phyloP scores from a whole-genome alignment of 345 rosid genomes.

The Melaleuca alternifolia region DNA sequence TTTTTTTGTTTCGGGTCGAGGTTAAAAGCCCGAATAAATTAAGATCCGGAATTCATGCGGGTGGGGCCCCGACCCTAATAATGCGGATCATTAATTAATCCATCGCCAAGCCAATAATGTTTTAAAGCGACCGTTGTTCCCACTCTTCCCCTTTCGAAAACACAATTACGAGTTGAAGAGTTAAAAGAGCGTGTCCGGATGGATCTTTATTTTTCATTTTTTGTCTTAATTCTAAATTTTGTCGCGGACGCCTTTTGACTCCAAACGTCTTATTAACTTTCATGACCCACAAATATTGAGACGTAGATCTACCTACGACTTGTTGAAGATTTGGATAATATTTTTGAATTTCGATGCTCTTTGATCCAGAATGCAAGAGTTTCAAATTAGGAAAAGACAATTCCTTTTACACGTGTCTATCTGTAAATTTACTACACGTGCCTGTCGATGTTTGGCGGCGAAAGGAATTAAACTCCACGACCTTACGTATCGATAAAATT shows the following conservation, averaged over 20 bases:
- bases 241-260: background rate
- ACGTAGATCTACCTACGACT: background rate
- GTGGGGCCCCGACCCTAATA: background rate
- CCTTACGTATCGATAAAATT: no score
- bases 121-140: background rate
- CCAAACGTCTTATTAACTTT: background rate
- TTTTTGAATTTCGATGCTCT: background rate
- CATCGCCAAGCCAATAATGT: background rate
- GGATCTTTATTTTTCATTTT: background rate
- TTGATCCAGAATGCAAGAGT: rapidly evolving
- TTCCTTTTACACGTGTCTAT: rapidly evolving
- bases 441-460: background rate
- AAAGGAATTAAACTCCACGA: background rate
- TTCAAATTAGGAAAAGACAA: background rate
- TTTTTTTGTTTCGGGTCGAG: background rate
- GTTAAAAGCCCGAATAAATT: background rate
- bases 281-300: background rate
- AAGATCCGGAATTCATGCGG: background rate
- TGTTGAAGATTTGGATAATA: background rate
- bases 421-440: background rate
- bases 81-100: background rate
- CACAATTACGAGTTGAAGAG: background rate
- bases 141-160: background rate
- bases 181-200: no score
- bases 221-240: background rate